Conservation (phyloP, 2,329 filamentous ascomycete genomes). For the Cordyceps cateniannulata region DNA sequence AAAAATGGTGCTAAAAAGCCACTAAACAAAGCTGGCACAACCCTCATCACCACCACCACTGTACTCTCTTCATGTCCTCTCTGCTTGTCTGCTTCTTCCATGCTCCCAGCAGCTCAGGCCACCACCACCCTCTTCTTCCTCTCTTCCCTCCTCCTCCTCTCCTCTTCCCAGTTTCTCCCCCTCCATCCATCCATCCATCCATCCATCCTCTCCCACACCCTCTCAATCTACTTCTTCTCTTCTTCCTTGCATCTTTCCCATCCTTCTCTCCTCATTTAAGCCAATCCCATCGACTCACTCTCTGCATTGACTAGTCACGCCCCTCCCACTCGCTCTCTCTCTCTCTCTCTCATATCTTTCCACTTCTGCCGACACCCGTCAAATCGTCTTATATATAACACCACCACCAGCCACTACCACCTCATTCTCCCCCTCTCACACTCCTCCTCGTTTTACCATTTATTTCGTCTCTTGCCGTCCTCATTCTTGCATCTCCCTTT, state of each 20-base stretch:
- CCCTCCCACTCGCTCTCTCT: background rate
- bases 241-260: background rate
- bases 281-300: background rate
- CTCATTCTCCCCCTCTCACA: background rate
- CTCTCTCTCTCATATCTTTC: too few relatives aligned
- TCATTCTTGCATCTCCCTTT: background rate
- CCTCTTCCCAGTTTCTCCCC: background rate
- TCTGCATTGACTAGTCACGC: background rate
- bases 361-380: constrained; percentile 3
- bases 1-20: background rate
- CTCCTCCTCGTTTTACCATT: background rate
- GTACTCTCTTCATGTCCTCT: background rate
- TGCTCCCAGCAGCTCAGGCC: too few relatives aligned
- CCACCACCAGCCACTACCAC: background rate
- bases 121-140: background rate
- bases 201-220: background rate
- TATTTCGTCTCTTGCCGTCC: background rate
- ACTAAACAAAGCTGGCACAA: background rate
- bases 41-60: background rate
- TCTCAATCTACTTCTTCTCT: background rate
- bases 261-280: background rate
- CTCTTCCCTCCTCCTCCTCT: background rate
- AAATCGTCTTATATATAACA: constrained; percentile 7
- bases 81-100: too few relatives aligned
- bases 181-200: background rate